phyloP scores from a whole-genome alignment of 2,329 filamentous ascomycete species.

The Cladosporium cucumerinum region DNA sequence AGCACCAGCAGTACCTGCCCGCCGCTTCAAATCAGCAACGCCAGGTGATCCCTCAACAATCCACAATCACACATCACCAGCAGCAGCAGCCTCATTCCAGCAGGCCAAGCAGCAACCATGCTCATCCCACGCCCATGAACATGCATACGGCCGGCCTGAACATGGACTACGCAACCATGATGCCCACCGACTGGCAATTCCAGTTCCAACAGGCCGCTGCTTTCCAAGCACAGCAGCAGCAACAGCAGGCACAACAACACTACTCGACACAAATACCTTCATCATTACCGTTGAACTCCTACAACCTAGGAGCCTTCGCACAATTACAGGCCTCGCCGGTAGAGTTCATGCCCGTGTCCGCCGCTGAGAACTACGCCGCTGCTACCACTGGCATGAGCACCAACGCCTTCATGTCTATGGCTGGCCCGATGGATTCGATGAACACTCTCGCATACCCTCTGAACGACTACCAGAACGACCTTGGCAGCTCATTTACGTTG shows the following conservation, averaged over 20 bases:
- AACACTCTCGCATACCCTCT: conserved; percentile 42
- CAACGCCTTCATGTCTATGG: conserved; percentile 39
- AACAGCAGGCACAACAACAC: conserved; percentile 23
- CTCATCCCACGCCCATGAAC: conserved; percentile 27
- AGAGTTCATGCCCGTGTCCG: conserved; percentile 45
- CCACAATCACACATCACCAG: conserved; percentile 12
- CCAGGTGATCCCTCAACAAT: conserved; percentile 22
- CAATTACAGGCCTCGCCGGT: conserved; percentile 46
- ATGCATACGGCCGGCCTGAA: conserved; percentile 33
- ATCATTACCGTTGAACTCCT: conserved; percentile 31
- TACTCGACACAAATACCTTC: conserved; percentile 24
- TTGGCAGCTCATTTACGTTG: conserved; percentile 50
- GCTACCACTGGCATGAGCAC: conserved; percentile 42
- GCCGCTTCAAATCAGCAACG: conserved; percentile 26
- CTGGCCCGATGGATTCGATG: conserved; percentile 45
- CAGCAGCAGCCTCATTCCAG: conserved; percentile 23
- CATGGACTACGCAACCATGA: conserved; percentile 33
- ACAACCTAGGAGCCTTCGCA: conserved; percentile 38
- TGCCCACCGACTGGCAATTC: conserved; percentile 43
- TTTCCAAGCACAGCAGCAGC: conserved; percentile 14
- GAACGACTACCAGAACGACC: conserved; percentile 70
- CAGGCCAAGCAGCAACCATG: conserved; percentile 32
- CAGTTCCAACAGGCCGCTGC: conserved; percentile 34
- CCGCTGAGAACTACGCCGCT: conserved; percentile 35
- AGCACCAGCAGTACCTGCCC: conserved; percentile 21